Percentiles rank a stretch among this genome's conserved stretches.
phyloP scores from a whole-genome alignment of 176 grass and related monocot genomes.

The Areca catechu region DNA sequence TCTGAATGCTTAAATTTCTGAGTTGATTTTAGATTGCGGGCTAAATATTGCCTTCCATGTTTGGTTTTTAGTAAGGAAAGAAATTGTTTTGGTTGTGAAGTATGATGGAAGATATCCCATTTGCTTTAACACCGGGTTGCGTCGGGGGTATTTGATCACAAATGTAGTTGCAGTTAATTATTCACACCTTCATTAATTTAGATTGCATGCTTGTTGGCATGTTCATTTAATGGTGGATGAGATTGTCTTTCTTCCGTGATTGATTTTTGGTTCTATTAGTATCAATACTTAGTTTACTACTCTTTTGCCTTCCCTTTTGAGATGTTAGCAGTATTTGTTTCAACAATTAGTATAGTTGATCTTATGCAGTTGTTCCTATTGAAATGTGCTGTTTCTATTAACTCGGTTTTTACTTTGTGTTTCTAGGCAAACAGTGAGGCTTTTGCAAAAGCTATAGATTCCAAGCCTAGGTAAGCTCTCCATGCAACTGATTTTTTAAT shows the following conservation, averaged over 20 bases:
- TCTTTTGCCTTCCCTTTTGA: too few species aligned
- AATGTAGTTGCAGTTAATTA: slow-evolving; percentile 33
- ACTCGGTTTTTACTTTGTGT: not conserved
- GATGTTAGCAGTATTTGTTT: too few species aligned
- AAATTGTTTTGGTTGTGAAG: not conserved
- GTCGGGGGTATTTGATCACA: slow-evolving; percentile 15
- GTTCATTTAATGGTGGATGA: not conserved
- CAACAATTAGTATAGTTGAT: too few species aligned
- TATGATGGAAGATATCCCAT: not conserved
- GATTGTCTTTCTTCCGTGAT: not conserved
- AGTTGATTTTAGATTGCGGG: too few species aligned
- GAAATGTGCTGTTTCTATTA: too few species aligned
- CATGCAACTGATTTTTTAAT: not conserved
- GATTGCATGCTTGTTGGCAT: not conserved
- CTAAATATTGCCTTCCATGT: too few species aligned
- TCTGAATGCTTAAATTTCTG: too few species aligned
- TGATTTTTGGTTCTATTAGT: slow-evolving; percentile 2
- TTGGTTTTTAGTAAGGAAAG: slow-evolving; percentile 18
- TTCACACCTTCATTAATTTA: not conserved
- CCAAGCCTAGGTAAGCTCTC: slow-evolving; percentile 9
- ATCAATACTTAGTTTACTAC: too few species aligned
- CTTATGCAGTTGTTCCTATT: too few species aligned
- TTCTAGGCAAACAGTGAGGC: slow-evolving; percentile 13
- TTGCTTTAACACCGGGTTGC: not conserved
- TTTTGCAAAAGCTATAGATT: slow-evolving; percentile 4